Evolutionary conservation across 305 asterid genomes (phyloP).

Genomic region (Ruellia speciosa): DNA sequence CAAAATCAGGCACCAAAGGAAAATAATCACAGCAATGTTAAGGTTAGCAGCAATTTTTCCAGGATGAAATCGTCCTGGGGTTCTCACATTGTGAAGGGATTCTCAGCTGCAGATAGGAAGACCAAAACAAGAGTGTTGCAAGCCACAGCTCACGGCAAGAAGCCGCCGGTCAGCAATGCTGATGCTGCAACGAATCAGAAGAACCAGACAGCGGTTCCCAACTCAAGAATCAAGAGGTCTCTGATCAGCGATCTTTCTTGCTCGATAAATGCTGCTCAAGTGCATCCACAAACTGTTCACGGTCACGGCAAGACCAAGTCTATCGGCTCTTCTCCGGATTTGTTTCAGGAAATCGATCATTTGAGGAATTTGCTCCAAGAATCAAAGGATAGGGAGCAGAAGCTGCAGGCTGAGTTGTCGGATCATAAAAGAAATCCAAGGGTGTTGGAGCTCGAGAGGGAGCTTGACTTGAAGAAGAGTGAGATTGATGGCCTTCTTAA

Average conservation of each 20-base stretch:
- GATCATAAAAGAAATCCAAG: constrained; percentile 39
- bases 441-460: constrained; percentile 51
- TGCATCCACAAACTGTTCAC: constrained; percentile 50
- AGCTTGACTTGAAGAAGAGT: constrained; percentile 42
- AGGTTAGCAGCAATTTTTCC: constrained; percentile 46
- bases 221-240: constrained; percentile 68
- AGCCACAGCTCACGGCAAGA: constrained; percentile 46
- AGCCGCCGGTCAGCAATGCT: constrained; percentile 34
- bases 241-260: constrained; percentile 74
- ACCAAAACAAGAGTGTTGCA: constrained; percentile 47
- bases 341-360: constrained; percentile 76
- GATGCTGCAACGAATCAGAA: constrained; percentile 32
- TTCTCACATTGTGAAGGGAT: constrained; percentile 71
- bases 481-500: constrained; percentile 49
- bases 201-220: constrained; percentile 29
- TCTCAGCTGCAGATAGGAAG: constrained; percentile 73
- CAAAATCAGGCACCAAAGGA: constrained; percentile 56
- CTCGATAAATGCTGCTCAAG: constrained; percentile 50
- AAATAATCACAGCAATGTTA: constrained; percentile 30
- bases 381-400: constrained; percentile 67
- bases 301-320: constrained; percentile 37
- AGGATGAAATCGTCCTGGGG: constrained; percentile 85
- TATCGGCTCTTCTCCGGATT: constrained; percentile 45
- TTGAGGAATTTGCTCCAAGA: constrained; percentile 74
- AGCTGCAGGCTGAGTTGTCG: constrained; percentile 60